Evolutionary conservation across 108 stramenopile species (phyloP).

Genomic region (Skeletonema grethae): DNA sequence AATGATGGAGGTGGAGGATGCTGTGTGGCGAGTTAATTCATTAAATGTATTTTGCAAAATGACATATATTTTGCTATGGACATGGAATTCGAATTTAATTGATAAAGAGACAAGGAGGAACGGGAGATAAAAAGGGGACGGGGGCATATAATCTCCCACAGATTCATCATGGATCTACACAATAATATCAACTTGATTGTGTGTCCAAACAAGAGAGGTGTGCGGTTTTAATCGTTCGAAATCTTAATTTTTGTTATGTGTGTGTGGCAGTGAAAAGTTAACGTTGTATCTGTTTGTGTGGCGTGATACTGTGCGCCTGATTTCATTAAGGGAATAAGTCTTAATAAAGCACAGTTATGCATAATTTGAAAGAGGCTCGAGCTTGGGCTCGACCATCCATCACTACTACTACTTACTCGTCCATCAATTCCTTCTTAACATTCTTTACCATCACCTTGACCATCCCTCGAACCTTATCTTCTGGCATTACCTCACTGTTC

Average conservation of each 20-base stretch:
- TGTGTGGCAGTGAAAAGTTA: not conserved
- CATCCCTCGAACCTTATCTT: constrained; percentile 77
- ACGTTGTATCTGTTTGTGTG: not conserved
- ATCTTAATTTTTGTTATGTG: not conserved
- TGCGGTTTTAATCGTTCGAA: not conserved
- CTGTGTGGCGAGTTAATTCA: constrained; percentile 12
- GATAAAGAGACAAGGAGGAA: no score
- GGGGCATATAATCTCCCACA: no score
- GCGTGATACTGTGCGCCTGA: not conserved
- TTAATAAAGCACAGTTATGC: not conserved
- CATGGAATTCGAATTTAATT: no score
- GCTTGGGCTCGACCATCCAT: not conserved
- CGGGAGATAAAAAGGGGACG: no score
- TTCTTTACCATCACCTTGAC: constrained; percentile 77
- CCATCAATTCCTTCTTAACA: constrained; percentile 40
- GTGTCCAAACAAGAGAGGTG: not conserved
- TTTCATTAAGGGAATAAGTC: not conserved
- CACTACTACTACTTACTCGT: constrained; percentile 13
- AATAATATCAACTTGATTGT: not conserved
- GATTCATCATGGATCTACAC: no score
- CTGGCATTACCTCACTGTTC: constrained; percentile 77
- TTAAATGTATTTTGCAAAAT: not conserved
- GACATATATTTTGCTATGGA: no score
- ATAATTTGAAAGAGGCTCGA: not conserved
- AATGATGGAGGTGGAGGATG: constrained; percentile 22